Base-by-base conservation (phyloP, 441 rosid species). In the Syzygium syzygioides region DNA sequence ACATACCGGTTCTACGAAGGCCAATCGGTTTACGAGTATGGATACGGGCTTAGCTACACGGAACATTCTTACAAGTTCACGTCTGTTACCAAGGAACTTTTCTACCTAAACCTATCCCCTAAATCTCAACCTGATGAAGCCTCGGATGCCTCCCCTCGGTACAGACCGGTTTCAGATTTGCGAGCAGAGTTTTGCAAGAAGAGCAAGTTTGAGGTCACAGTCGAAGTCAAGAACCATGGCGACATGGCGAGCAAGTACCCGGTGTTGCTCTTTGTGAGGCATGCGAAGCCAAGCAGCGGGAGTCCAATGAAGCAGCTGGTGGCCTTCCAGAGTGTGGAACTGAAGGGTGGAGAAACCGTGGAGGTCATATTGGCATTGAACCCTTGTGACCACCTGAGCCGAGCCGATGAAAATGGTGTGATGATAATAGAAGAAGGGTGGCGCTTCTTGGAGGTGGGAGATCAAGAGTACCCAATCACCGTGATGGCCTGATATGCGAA, bases 1-100 rank as follows among this genome's bases (percentile, higher is more conserved):
- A 96, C 99, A 20, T 95, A 95, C 89, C 93, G 97, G 71, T 97
- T 97, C 94, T 96, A 96, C 50, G 60, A 89, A 89, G 98, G 98
- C 13, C 87, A 89, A 71, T 93, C 92, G 28, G 96, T 97, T 52
- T 97, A 68, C 59, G 94, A 94, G 90, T 96, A 96, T 15, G 99
- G 98, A 14, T 91, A 93, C 87, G 98, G 99, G 89, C 94, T 96
- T 14, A 96, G 98, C 91, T 96, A 97, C 93, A 89, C 98, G 14
- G 93, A 90, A 15, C 94, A 96, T 89, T 89, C 95, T 10, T 95
- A 97, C 87, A 83, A 87, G 90, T 91, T 96, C 89, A 90, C 85
- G 28, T 80, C 52, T 28, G 90, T 88, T 5, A 84, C 92, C 50
- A 88, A 87, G 86, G 88, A 80, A 88, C 88, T 55, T 41, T 71